Evolutionary conservation across 257 asterid genomes (phyloP).

Genomic region (Solanum etuberosum): DNA sequence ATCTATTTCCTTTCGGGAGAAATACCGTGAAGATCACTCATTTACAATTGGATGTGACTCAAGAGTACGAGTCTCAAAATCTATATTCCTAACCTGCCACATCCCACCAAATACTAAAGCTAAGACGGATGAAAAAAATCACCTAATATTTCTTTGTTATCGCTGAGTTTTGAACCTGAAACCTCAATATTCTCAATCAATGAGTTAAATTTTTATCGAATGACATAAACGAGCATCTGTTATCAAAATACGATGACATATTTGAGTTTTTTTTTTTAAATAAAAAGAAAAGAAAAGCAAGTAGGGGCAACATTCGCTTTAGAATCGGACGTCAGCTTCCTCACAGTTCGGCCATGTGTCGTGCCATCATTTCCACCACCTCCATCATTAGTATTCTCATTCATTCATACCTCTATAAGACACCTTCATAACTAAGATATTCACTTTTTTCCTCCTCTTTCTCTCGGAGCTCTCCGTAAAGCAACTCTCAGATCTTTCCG

Average conservation of each 20-base stretch:
- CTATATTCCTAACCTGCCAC: background rate
- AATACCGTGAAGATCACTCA: too few relatives aligned
- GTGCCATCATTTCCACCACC: background rate
- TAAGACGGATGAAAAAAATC: too few relatives aligned
- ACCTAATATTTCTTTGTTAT: background rate
- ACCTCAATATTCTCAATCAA: too few relatives aligned
- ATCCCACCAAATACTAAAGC: too few relatives aligned
- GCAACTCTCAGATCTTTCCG: background rate
- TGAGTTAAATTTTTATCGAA: too few relatives aligned
- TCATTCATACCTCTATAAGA: background rate
- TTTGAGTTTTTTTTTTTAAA: background rate
- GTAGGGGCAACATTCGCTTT: background rate
- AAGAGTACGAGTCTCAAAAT: too few relatives aligned
- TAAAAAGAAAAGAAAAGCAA: background rate
- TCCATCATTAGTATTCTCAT: background rate
- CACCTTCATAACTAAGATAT: background rate
- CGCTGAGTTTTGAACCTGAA: background rate
- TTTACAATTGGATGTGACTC: too few relatives aligned
- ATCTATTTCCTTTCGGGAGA: too few relatives aligned
- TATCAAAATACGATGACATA: too few relatives aligned
- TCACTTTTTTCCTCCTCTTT: background rate
- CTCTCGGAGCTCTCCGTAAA: background rate
- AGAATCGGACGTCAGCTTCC: conserved; percentile 1
- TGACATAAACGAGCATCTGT: accelerated
- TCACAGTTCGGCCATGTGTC: background rate